Evolutionary conservation across 202 grass and related monocot genomes (phyloP).

Genomic region (Setaria viridis): DNA sequence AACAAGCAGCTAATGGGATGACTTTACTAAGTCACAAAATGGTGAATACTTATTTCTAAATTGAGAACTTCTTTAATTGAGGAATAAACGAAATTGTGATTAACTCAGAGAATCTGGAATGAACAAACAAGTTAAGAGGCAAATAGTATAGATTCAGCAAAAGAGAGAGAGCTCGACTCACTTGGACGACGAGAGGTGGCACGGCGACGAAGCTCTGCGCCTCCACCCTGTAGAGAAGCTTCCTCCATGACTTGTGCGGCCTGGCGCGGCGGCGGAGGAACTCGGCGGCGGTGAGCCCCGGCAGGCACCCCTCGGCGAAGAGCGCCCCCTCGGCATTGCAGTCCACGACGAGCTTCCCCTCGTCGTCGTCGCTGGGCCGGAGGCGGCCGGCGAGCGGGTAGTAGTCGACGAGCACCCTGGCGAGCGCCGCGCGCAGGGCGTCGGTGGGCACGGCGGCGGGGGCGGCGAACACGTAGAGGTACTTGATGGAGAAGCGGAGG

Average conservation of each 20-base stretch:
- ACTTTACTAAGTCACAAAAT: not conserved
- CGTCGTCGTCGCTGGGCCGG: slow-evolving; percentile 41
- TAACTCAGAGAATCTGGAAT: not conserved
- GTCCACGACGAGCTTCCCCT: slow-evolving; percentile 67
- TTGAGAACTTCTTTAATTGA: not conserved
- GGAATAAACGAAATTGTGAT: not conserved
- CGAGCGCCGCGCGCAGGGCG: slow-evolving; percentile 56
- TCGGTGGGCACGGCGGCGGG: slow-evolving; percentile 39
- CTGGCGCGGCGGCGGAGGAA: slow-evolving; percentile 41
- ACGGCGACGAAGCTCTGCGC: slow-evolving; percentile 66
- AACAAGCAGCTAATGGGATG: not conserved
- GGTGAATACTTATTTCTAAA: not conserved
- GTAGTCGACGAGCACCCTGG: slow-evolving; percentile 71
- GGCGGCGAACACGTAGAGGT: slow-evolving; percentile 71
- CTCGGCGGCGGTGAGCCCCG: slow-evolving; percentile 55
- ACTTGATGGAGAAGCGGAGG: slow-evolving; percentile 98
- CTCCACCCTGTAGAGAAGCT: slow-evolving; percentile 76
- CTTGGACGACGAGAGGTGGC: slow-evolving; percentile 86
- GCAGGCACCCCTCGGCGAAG: slow-evolving; percentile 57
- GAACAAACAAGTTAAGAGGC: too few relatives aligned
- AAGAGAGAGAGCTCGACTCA: not conserved
- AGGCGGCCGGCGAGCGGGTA: slow-evolving; percentile 84
- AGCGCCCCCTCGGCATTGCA: slow-evolving; percentile 89
- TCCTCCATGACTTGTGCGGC: slow-evolving; percentile 87
- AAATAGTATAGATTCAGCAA: not conserved